A percentile compares a stretch with the other conserved stretches of the same genome.
Conservation (phyloP, 2,329 filamentous ascomycete genomes). For the Talaromyces sp. region DNA sequence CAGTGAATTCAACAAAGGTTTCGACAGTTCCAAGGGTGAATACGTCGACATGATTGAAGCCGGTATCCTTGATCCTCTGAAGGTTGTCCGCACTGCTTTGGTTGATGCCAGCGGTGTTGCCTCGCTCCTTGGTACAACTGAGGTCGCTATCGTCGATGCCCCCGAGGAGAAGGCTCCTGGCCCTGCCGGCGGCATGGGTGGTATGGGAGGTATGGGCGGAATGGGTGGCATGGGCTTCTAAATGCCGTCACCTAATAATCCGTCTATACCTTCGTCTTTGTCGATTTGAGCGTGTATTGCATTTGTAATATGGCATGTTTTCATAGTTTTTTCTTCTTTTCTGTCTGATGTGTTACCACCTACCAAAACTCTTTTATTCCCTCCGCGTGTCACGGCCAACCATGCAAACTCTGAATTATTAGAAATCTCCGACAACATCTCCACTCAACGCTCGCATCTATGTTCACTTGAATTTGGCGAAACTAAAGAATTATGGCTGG, state of each 20-base stretch:
- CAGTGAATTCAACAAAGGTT: conserved; percentile 95
- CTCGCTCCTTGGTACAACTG: conserved; percentile 93
- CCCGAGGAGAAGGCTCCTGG: conserved; percentile 80
- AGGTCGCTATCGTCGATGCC: conserved; percentile 96
- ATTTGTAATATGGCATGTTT: conserved; percentile 22
- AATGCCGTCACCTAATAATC: background rate
- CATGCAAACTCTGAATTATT: background rate
- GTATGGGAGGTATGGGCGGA: conserved; percentile 61
- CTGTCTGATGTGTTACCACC: conserved; percentile 18
- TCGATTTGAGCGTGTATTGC: conserved; percentile 22
- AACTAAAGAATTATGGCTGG: conserved; percentile 11
- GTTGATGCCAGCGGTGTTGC: conserved; percentile 94
- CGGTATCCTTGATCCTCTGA: conserved; percentile 98
- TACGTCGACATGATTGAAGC: conserved; percentile 98
- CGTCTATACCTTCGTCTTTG: conserved; percentile 8
- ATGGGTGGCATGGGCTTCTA: conserved; percentile 47
- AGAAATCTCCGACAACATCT: conserved; percentile 15
- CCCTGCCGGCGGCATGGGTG: conserved; percentile 55
- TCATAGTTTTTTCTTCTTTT: conserved; percentile 7
- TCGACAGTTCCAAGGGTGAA: conserved; percentile 93
- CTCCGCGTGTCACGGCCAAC: conserved; percentile 13
- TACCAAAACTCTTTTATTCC: background rate
- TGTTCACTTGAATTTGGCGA: conserved; percentile 13
- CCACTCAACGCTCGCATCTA: conserved; percentile 18
- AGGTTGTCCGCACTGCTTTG: conserved; percentile 96